Evolutionary conservation across 1,139 yeast species (phyloP).

Genomic region (Nakaseomyces bracarensis): DNA sequence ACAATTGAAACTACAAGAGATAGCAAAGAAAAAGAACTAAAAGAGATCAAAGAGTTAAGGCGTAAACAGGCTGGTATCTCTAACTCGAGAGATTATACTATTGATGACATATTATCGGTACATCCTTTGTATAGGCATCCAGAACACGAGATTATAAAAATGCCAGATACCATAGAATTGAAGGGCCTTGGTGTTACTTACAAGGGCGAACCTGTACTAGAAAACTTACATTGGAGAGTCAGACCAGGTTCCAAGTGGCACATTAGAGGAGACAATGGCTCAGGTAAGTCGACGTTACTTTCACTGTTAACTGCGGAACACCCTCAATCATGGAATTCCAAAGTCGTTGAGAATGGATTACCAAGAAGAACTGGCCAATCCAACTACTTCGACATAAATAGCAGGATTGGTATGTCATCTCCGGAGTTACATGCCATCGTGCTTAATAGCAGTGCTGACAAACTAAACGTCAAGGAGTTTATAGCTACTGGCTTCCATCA

Average conservation of each 20-base stretch:
- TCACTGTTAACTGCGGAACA: slow-evolving; percentile 88
- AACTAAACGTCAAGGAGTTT: slow-evolving; percentile 46
- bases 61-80: slow-evolving; percentile 6
- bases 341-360: slow-evolving; percentile 53
- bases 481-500: slow-evolving; percentile 68
- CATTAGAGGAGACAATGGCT: slow-evolving; percentile 79
- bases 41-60: slow-evolving; percentile 13
- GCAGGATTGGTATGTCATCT: slow-evolving; percentile 74
- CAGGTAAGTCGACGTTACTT: slow-evolving; percentile 84
- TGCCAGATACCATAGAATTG: slow-evolving; percentile 48
- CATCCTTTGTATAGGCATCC: slow-evolving; percentile 20
- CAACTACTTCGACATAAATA: slow-evolving; percentile 71
- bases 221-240: slow-evolving; percentile 58
- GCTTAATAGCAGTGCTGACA: slow-evolving; percentile 38
- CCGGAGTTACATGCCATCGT: slow-evolving; percentile 88
- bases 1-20: slow-evolving; percentile 25
- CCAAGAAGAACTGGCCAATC: slow-evolving; percentile 70
- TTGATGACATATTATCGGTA: slow-evolving; percentile 19
- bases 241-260: slow-evolving; percentile 78
- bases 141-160: slow-evolving; percentile 18
- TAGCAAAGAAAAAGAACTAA: slow-evolving; percentile 20
- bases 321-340: slow-evolving; percentile 88
- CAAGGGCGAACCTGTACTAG: slow-evolving; percentile 50
- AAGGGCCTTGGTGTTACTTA: slow-evolving; percentile 59
- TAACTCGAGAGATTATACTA: slow-evolving; percentile 5